Conservation (phyloP, 768 basidiomycete genomes). For the Phaffia tasmanica region DNA sequence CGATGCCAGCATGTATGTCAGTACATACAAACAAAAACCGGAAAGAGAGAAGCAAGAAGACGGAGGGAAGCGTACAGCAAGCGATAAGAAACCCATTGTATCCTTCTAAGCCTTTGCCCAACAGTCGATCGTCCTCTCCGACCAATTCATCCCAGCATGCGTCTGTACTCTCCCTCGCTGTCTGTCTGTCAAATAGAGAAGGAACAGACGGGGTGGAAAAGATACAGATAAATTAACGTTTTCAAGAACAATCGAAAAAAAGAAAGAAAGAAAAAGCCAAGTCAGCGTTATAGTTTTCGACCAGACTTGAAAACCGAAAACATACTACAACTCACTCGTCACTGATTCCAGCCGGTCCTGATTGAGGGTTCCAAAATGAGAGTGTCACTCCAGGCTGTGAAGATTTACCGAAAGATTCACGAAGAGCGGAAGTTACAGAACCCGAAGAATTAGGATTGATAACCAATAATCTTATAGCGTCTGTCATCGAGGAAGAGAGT, state of each 20-base stretch:
- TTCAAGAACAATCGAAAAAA: too few species aligned
- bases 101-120: not conserved
- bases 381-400: constrained; percentile 3
- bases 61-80: constrained; percentile 26
- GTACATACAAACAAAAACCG: not conserved
- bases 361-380: constrained; percentile 26
- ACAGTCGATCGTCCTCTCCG: not conserved
- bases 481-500: constrained; percentile 1
- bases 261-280: too few species aligned
- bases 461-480: constrained; percentile 20
- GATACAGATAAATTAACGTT: too few species aligned
- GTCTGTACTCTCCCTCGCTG: constrained; percentile 18
- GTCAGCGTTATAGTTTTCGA: too few species aligned
- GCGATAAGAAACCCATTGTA: constrained; percentile 29
- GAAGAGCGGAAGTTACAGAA: constrained; percentile 26
- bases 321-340: constrained; percentile 9
- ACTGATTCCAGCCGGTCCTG: constrained; percentile 26
- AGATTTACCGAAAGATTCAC: constrained; percentile 12
- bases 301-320: not conserved
- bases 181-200: not conserved
- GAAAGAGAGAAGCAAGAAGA: not conserved
- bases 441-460: constrained; percentile 31
- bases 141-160: constrained; percentile 28
- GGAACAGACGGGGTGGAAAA: not conserved
- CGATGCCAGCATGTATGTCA: constrained; percentile 20